Evolutionary conservation across 352 stramenopile species (phyloP), one percentile per base, ranked within the genome.

Genomic region (Pythium aphanidermatum): DNA sequence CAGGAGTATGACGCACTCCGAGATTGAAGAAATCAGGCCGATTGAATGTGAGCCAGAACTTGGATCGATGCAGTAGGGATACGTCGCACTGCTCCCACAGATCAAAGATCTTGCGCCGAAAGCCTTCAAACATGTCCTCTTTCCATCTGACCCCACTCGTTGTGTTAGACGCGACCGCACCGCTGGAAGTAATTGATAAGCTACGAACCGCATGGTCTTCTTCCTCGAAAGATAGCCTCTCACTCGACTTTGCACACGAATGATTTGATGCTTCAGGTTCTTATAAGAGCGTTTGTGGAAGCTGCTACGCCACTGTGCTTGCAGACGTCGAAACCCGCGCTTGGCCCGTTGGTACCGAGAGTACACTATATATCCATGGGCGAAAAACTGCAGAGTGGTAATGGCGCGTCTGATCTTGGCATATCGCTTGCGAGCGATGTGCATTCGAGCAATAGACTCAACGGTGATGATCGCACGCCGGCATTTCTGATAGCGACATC

Each of bases 41-140:
- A 46, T 86, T 79, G 51, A 88, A 92, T 10, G 67, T 83, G 29
- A 89, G 56, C 80, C 80, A 92, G 42, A 92, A 92, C 44, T 90
- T 88, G 37, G 80, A 86, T 14, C 80, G 66, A 55, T 92, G 70
- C 0, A 88, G 51, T 17, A 92, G 42, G 5, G 80, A 70, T 13
- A 79, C 75, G 38, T 83, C 66, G 28, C 68, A 83, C 33, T 73
- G 61, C 23, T 73, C 55, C 80, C 80, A 92, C 25, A 87, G 35
- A 28, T 75, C 68, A 30, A 86, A 89, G n/a, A 88, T 77, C 29
- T 71, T 74, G 27, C 52, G 54, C 2, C 74, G 68, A 17, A 61
- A 69, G 13, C 58, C 64, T 37, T 77, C 60, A 46, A 89, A 72
- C 60, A 88, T 53, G 7, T 62, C 54, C n/a, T 57, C 30, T 44